These are phyloP conservation scores for Globisporangium perplexum DNA, from an alignment of 352 stramenopile species.

Conservation along the genomic window DNA sequence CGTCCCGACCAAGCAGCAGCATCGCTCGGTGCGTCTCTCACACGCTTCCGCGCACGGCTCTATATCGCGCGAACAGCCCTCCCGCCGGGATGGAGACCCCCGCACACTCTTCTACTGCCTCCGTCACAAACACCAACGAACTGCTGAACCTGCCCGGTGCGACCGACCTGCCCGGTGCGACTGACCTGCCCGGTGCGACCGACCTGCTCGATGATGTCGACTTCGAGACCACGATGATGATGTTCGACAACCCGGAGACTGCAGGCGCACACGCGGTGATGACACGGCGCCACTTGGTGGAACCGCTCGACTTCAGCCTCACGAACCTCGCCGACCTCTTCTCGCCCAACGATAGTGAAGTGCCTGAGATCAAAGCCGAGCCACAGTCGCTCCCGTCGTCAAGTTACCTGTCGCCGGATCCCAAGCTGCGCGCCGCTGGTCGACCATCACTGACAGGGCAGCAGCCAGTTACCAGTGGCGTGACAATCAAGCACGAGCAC, in stretches of 20 bases:
- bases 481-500: conserved; percentile 33
- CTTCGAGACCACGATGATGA: conserved; percentile 62
- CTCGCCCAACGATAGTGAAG: conserved; percentile 20
- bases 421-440: conserved; percentile 28
- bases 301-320: conserved; percentile 41
- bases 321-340: conserved; percentile 43
- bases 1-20: neutral
- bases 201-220: conserved; percentile 57
- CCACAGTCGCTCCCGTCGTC: neutral
- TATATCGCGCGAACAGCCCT: neutral
- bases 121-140: conserved; percentile 26
- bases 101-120: conserved; percentile 2
- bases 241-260: conserved; percentile 33
- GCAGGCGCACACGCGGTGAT: neutral
- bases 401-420: conserved; percentile 22
- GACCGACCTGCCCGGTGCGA: too few relatives aligned
- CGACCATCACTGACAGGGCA: conserved; percentile 13
- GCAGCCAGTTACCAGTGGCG: neutral
- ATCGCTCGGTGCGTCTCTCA: neutral
- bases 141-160: too few relatives aligned
- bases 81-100: conserved; percentile 4
- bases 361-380: conserved; percentile 10
- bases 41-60: neutral
- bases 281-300: conserved; percentile 19
- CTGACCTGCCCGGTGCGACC: conserved; percentile 28